Percentiles rank a stretch among this genome's conserved stretches.
phyloP scores from a whole-genome alignment of 129 eudicot species.

The Daucus carota region DH1_v3.0 NC_030389.2:16430501-16431000 shows the following conservation, averaged over 20 bases:
- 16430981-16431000: neutral
- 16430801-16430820: slow-evolving; percentile 82
- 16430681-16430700: slow-evolving; percentile 41
- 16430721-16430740: slow-evolving; percentile 98
- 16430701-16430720: slow-evolving; percentile 99
- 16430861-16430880: neutral
- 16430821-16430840: slow-evolving; percentile 10
- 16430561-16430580: neutral
- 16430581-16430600: neutral
- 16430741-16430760: slow-evolving; percentile 88
- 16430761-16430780: slow-evolving; percentile 85
- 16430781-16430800: slow-evolving; percentile 79
- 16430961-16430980: neutral
- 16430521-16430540: neutral
- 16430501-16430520: slow-evolving; percentile 50
- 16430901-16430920: neutral
- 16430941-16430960: neutral
- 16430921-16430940: neutral
- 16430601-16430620: neutral
- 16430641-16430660: too few species aligned
- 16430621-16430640: slow-evolving; percentile 93
- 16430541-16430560: neutral
- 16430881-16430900: neutral
- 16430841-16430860: neutral
- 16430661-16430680: neutral